Base-by-base conservation (phyloP, 176 grass and related monocot genomes). In the Carex kokanica region DNA sequence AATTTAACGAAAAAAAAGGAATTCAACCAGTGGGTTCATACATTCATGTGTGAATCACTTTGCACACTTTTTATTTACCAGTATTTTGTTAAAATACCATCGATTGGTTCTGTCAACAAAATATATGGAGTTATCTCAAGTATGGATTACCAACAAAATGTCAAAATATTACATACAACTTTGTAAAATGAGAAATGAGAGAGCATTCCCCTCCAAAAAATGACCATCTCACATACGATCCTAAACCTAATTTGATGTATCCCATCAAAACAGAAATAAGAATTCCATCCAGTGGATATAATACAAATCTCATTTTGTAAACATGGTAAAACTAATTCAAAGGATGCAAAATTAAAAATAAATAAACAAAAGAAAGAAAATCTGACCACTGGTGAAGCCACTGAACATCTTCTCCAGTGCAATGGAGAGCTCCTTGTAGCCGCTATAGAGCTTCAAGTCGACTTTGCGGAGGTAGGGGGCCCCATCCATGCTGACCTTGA, bases 401-500 rank as follows among this genome's bases (percentile, higher is more conserved):
- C n/a, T n/a, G n/a, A n/a, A n/a, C n/a, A n/a, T n/a, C n/a, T n/a
- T n/a, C n/a, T n/a, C n/a, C n/a, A n/a, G n/a, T n/a, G n/a, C n/a
- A n/a, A n/a, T n/a, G 13, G 90, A 92, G 34, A 96, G 64, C 49
- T 91, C 88, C 88, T 91, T 96, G 62, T 96, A 96, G 29, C 88
- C 90, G 43, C 88, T 96, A 78, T 96, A 96, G 13, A 86, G 92
- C 80, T 88, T 96, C 71, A 96, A 88, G 32, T 92, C 90, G 18
- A 92, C 93, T 85, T 96, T 96, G 85, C 93, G 90, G 23, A 96
- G 90, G 60, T 96, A 95, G 0, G 93, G 93, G 0, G 93, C 93
- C 9, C 93, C 93, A 40, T 95, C 93, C 93, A 95, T 95, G 90
- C 93, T 90, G 69, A 95, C 93, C 88, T 95, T 95, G 59, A 95